A percentile compares a stretch with the other conserved stretches of the same genome.
Conservation (phyloP, 768 basidiomycete genomes). For the Boletales sp. region DNA sequence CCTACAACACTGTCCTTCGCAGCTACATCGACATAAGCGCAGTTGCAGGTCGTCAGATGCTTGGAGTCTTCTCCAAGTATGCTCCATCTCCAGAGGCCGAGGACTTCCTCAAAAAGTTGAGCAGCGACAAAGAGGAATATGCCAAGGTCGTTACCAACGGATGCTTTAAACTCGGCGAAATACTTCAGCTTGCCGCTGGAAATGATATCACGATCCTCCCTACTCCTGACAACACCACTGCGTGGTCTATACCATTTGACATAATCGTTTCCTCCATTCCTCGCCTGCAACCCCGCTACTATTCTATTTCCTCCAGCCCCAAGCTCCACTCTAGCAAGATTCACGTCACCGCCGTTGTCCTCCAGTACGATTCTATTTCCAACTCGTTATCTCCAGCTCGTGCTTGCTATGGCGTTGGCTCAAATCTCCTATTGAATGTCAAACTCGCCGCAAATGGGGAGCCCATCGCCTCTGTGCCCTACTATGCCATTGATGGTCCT, state of each 20-base stretch:
- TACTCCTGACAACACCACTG: slow-evolving; percentile 71
- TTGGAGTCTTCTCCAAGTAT: slow-evolving; percentile 82
- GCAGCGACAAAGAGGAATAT: slow-evolving; percentile 86
- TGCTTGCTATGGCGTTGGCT: slow-evolving; percentile 86
- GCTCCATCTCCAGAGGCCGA: slow-evolving; percentile 81
- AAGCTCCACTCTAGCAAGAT: slow-evolving; percentile 87
- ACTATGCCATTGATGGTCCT: slow-evolving; percentile 88
- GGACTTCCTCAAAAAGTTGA: slow-evolving; percentile 68
- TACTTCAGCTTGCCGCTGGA: slow-evolving; percentile 86
- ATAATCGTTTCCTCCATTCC: slow-evolving; percentile 91
- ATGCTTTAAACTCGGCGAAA: slow-evolving; percentile 89
- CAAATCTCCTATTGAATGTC: slow-evolving; percentile 94
- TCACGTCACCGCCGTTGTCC: slow-evolving; percentile 92
- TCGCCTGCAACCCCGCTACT: slow-evolving; percentile 95
- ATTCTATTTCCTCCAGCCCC: slow-evolving; percentile 97
- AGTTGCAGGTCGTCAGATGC: slow-evolving; percentile 89
- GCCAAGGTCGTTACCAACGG: slow-evolving; percentile 69
- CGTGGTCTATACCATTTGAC: slow-evolving; percentile 95
- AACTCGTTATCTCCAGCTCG: slow-evolving; percentile 51
- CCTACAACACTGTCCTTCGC: slow-evolving; percentile 87
- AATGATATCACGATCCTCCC: slow-evolving; percentile 59
- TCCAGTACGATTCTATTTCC: slow-evolving; percentile 79
- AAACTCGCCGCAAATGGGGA: slow-evolving; percentile 71
- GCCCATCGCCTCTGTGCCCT: slow-evolving; percentile 49
- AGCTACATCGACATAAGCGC: slow-evolving; percentile 98